A percentile compares a stretch with the other conserved stretches of the same genome.
These are phyloP conservation scores for Leccinum angustisporum DNA, from an alignment of 1,284 basidiomycete genomes.

Conservation along the genomic window DNA sequence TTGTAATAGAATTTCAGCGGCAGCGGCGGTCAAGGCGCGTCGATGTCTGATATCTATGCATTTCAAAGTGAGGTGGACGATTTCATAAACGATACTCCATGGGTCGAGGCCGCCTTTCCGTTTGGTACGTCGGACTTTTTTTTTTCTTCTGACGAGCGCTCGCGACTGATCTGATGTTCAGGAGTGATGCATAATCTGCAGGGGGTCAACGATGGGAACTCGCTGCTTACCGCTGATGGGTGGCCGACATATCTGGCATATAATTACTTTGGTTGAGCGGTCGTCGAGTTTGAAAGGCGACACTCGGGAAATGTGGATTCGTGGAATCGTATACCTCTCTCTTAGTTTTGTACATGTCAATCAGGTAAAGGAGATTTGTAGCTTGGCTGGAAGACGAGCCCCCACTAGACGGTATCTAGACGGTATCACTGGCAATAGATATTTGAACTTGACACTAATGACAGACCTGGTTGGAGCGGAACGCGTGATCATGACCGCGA, in stretches of 20 bases:
- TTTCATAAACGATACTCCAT: constrained; percentile 58
- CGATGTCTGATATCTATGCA: constrained; percentile 44
- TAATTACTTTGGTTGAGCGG: constrained; percentile 29
- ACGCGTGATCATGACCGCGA: constrained; percentile 24
- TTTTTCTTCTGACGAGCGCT: not conserved
- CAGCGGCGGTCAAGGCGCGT: constrained; percentile 48
- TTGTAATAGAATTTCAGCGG: constrained; percentile 54
- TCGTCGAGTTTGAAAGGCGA: not conserved
- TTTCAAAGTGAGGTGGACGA: constrained; percentile 58
- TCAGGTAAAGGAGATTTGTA: not conserved
- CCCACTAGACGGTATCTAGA: not conserved
- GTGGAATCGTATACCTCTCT: not conserved
- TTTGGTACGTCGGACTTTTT: constrained; percentile 50
- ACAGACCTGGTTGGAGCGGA: not conserved
- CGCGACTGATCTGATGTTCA: constrained; percentile 26
- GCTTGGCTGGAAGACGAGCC: not conserved
- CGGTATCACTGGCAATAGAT: not conserved
- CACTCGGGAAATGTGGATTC: not conserved
- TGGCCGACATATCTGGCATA: constrained; percentile 54
- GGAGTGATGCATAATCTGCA: constrained; percentile 69
- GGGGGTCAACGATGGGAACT: constrained; percentile 66
- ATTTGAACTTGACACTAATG: not conserved
- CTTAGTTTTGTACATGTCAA: constrained; percentile 9
- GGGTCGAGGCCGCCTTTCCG: constrained; percentile 60
- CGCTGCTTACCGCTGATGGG: constrained; percentile 45